phyloP scores from a whole-genome alignment of 768 basidiomycete species.

The Gautieria morchelliformis region DNA sequence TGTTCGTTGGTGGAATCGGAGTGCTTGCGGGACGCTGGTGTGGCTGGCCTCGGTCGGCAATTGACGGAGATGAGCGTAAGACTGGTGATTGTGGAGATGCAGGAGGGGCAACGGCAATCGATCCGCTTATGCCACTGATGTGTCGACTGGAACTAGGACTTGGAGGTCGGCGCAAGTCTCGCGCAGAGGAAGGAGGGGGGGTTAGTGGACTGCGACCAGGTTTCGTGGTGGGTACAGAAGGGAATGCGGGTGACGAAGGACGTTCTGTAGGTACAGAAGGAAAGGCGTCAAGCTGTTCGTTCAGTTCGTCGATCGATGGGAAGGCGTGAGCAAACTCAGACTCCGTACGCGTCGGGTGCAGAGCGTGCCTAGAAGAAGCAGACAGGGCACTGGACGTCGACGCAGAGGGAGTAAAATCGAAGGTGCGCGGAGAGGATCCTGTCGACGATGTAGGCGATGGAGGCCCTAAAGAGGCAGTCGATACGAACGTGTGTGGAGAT shows the following conservation, averaged over 20 bases:
- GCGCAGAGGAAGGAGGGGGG: conserved; percentile 6
- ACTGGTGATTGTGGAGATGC: conserved; percentile 21
- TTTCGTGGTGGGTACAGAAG: conserved; percentile 1
- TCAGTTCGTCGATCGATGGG: conserved; percentile 68
- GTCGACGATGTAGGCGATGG: conserved; percentile 67
- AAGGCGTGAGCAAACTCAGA: conserved; percentile 58
- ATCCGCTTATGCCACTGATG: conserved; percentile 9
- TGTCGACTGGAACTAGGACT: conserved; percentile 23
- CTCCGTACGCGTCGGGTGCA: conserved; percentile 8
- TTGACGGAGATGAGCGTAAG: conserved; percentile 37
- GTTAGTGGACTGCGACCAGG: background rate
- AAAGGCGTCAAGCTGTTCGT: conserved; percentile 43
- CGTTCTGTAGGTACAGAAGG: conserved; percentile 39
- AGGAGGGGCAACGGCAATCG: conserved; percentile 12
- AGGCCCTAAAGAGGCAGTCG: conserved; percentile 62
- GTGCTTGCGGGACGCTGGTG: conserved; percentile 60
- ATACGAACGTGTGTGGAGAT: conserved; percentile 58
- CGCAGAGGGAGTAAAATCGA: conserved; percentile 15
- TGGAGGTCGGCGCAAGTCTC: background rate
- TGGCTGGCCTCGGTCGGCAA: conserved; percentile 12
- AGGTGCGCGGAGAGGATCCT: conserved; percentile 33
- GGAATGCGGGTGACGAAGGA: conserved; percentile 10
- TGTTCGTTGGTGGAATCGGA: conserved; percentile 49
- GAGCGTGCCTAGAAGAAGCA: conserved; percentile 2
- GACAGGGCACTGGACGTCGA: conserved; percentile 27